Percentiles rank a stretch among this genome's conserved stretches.
phyloP scores from a whole-genome alignment of 495 filamentous ascomycete species.

The Penicillium egyptiacum region DNA sequence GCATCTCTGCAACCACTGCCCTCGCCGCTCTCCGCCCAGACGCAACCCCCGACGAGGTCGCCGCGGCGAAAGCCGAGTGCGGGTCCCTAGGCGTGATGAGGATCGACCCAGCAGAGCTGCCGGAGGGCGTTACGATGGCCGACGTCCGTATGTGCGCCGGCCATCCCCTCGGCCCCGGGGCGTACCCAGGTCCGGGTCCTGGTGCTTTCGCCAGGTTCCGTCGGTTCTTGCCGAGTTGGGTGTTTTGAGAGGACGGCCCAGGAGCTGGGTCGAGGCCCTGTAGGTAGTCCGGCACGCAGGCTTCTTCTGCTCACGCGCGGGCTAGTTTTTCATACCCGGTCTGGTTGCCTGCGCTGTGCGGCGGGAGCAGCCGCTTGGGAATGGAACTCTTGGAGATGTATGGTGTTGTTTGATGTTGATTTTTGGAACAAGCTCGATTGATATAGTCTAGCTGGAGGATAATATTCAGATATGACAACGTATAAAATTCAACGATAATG shows the following conservation, averaged over 20 bases:
- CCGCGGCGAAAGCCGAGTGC: constrained; percentile 23
- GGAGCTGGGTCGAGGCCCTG: neutral
- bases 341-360: constrained; percentile 1
- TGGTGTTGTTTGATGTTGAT: too few species aligned
- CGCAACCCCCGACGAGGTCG: constrained; percentile 25
- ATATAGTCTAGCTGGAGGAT: too few species aligned
- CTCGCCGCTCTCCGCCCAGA: constrained; percentile 23
- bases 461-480: neutral
- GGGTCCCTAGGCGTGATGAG: constrained; percentile 24
- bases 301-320: constrained; percentile 2
- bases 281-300: neutral
- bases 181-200: constrained; percentile 14
- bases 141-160: constrained; percentile 27
- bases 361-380: constrained; percentile 1
- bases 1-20: constrained; percentile 20
- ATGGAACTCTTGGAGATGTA: neutral
- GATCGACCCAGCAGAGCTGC: constrained; percentile 23
- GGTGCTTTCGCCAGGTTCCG: constrained; percentile 19
- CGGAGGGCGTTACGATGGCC: constrained; percentile 18
- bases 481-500: too few species aligned
- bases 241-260: constrained; percentile 17
- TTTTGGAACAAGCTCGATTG: too few species aligned
- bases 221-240: constrained; percentile 23
- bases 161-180: constrained; percentile 21
- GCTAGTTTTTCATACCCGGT: constrained; percentile 1